Evolutionary conservation across 2,329 filamentous ascomycete species (phyloP), one percentile per base, ranked within the genome.

Genomic region (Sclerotinia borealis): DNA sequence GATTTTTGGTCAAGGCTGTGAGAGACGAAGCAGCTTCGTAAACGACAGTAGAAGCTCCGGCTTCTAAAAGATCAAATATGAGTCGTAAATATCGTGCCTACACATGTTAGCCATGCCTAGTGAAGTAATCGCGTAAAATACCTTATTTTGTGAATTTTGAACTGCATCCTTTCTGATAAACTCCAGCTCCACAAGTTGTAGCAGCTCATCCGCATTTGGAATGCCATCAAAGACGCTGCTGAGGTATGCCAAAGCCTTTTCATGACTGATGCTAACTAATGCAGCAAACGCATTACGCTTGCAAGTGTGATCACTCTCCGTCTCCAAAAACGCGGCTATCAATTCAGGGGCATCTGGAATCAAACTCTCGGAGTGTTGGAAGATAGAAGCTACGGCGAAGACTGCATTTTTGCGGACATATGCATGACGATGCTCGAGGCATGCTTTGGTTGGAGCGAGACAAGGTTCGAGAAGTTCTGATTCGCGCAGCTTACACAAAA

Each of bases 381-480:
- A 93, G 75, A 99, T 97, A 61, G 92, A 95, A 17, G 95, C 87
- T 66, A 99, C 86, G 31, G 95, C 95, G 77, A 95, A 97, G 29
- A 97, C 95, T 55, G 95, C 93, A 72, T 97, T 98, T 82, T 99
- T 99, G 74, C 95, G 91, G 63, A 99, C 95, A 75, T 99, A 99
- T 64, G 92, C 93, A 76, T 99, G 95, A 68, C 95, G 88, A 77
- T 99, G 93, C 76, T 97, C 93, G 66, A 99, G 87, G 76, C 95
- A 99, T 65, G 88, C 88, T 72, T 95, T 88, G 54, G 93, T 92
- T 19, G 95, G 96, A 47, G 93, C 96, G 49, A 99, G 86, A 62
- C 98, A 86, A 56, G 95, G 95, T 78, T 99, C 95, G 70, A 99
- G 93, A 67, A 99, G 87, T 79, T 99, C 95, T 59, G 93, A 85